phyloP scores from a whole-genome alignment of 2,329 filamentous ascomycete genomes.

The Trichophyton simii region DNA sequence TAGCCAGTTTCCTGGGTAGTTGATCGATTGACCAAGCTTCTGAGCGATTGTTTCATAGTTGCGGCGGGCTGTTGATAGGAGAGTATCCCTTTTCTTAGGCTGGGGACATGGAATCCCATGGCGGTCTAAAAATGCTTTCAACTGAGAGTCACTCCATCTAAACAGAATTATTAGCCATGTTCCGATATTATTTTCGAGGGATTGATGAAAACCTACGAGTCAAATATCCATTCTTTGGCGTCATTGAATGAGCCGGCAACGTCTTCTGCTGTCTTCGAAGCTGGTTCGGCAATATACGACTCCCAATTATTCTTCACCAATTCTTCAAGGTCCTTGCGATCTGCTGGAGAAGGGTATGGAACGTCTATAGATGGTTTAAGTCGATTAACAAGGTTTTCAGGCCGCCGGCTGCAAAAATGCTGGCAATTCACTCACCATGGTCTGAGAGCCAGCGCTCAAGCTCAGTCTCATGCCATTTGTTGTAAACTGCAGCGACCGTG shows the following conservation, averaged over 20 bases:
- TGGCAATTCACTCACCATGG: conserved; percentile 38
- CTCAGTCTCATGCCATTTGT: conserved; percentile 98
- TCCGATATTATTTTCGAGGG: not conserved
- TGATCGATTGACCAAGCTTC: conserved; percentile 59
- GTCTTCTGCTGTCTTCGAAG: conserved; percentile 71
- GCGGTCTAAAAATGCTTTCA: conserved; percentile 86
- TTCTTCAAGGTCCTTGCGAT: conserved; percentile 87
- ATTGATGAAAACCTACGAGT: conserved; percentile 42
- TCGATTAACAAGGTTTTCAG: not conserved
- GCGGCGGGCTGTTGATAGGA: conserved; percentile 64
- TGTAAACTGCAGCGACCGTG: conserved; percentile 56
- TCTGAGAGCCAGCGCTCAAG: conserved; percentile 94
- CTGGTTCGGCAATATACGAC: conserved; percentile 52
- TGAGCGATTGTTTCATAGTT: conserved; percentile 71
- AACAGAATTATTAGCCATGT: conserved; percentile 24
- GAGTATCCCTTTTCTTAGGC: conserved; percentile 69
- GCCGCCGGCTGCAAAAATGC: not conserved
- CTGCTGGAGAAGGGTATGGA: conserved; percentile 76
- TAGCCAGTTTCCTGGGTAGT: conserved; percentile 93
- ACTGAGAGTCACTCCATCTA: conserved; percentile 83
- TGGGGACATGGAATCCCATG: conserved; percentile 78
- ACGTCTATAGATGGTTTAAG: conserved; percentile 39
- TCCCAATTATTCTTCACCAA: conserved; percentile 89
- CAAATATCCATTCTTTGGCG: conserved; percentile 84
- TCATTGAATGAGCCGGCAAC: conserved; percentile 57